phyloP scores from a whole-genome alignment of 768 basidiomycete genomes.

The Hydnomerulius pinastri region DNA sequence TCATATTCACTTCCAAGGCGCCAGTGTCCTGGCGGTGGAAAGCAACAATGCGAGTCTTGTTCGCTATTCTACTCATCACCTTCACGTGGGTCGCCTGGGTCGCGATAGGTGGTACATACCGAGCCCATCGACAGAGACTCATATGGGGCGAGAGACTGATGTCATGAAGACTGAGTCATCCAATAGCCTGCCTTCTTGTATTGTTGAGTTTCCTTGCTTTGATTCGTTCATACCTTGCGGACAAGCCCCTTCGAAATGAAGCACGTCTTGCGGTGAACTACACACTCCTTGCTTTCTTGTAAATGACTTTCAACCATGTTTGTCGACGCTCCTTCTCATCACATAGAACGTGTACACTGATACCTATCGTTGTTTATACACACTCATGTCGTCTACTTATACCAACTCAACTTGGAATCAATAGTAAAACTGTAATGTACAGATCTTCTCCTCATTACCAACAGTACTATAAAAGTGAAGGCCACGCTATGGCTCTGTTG shows the following conservation, averaged over 20 bases:
- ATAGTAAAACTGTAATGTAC: neutral
- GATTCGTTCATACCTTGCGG: neutral
- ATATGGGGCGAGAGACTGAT: conserved; percentile 82
- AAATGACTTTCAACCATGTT: neutral
- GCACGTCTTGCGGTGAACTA: neutral
- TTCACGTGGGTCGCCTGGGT: conserved; percentile 64
- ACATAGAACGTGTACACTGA: neutral
- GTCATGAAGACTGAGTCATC: conserved; percentile 42
- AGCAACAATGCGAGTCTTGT: conserved; percentile 57
- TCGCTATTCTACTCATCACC: conserved; percentile 55
- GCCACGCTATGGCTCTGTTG: conserved; percentile 28
- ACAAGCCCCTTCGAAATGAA: neutral
- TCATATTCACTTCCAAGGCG: conserved; percentile 70
- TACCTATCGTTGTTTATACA: conserved; percentile 11
- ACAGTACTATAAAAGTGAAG: neutral
- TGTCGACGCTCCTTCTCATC: neutral
- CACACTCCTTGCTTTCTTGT: neutral
- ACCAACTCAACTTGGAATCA: neutral
- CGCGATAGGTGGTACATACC: conserved; percentile 64
- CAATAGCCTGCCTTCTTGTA: neutral
- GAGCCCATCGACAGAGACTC: conserved; percentile 72
- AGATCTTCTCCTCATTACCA: neutral
- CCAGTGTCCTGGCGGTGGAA: conserved; percentile 79
- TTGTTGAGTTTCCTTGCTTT: neutral
- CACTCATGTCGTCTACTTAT: conserved; percentile 25